phyloP scores from a whole-genome alignment of 306 rosid species.

The Abrus precatorius region DNA sequence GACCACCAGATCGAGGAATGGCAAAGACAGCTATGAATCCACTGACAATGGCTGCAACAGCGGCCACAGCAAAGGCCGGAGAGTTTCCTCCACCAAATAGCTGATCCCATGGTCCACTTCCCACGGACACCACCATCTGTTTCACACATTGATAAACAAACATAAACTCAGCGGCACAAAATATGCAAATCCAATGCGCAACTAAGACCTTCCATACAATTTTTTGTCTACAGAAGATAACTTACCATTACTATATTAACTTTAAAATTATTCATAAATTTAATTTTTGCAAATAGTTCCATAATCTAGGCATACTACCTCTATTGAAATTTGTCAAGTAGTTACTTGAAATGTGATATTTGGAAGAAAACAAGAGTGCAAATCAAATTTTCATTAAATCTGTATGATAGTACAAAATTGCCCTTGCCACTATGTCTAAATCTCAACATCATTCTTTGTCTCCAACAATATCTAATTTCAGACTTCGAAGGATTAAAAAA shows the following conservation, averaged over 20 bases:
- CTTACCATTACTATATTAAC: slow-evolving; percentile 8
- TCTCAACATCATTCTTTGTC: slow-evolving; percentile 14
- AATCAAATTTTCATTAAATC: slow-evolving; percentile 34
- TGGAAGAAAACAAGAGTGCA: slow-evolving; percentile 35
- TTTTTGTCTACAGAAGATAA: slow-evolving; percentile 19
- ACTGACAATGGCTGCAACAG: slow-evolving; percentile 84
- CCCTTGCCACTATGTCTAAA: slow-evolving; percentile 22
- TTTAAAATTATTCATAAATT: background rate
- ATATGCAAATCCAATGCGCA: slow-evolving; percentile 20
- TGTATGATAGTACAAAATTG: slow-evolving; percentile 29
- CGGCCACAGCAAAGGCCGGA: slow-evolving; percentile 93
- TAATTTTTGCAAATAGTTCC: slow-evolving; percentile 26
- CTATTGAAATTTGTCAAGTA: slow-evolving; percentile 10
- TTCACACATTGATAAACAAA: slow-evolving; percentile 52
- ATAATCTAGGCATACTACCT: slow-evolving; percentile 4
- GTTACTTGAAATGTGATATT: slow-evolving; percentile 32
- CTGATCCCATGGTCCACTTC: slow-evolving; percentile 99
- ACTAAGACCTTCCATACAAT: background rate
- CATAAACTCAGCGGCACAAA: slow-evolving; percentile 39
- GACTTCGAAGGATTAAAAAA: slow-evolving; percentile 16
- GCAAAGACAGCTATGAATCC: slow-evolving; percentile 86
- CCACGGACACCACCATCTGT: slow-evolving; percentile 89
- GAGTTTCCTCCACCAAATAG: slow-evolving; percentile 98
- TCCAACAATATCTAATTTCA: slow-evolving; percentile 39
- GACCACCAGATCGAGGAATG: slow-evolving; percentile 78